Percentiles rank a stretch among this genome's conserved stretches.
Evolutionary conservation across 2,329 filamentous ascomycete species (phyloP).

Genomic region (Aspergillus chevalieri): DNA sequence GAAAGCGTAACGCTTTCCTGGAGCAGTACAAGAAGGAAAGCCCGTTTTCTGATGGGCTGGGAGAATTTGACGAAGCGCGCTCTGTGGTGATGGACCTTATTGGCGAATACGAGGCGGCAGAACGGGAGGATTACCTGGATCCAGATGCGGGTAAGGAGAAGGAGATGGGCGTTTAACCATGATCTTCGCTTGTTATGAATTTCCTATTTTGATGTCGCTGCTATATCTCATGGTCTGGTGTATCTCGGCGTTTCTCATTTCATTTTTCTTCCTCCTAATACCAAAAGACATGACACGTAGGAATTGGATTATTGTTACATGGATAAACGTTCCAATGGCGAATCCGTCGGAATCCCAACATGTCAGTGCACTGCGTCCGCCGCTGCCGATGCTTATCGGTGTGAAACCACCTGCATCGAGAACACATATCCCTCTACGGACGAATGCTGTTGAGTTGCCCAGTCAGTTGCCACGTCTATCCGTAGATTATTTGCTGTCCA

Average conservation of each 20-base stretch:
- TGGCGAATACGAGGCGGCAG: constrained; percentile 90
- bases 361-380: not conserved
- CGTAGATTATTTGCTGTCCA: too few relatives aligned
- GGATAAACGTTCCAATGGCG: not conserved
- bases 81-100: constrained; percentile 89
- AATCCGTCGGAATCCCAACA: not conserved
- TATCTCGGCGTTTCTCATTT: constrained; percentile 8
- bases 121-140: constrained; percentile 82
- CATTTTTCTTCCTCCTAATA: not conserved
- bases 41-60: constrained; percentile 82
- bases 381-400: not conserved
- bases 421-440: too few relatives aligned
- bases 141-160: constrained; percentile 54
- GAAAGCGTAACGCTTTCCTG: constrained; percentile 94
- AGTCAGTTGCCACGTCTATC: too few relatives aligned
- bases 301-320: not conserved
- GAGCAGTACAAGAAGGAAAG: constrained; percentile 95
- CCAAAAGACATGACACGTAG: not conserved
- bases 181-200: constrained; percentile 3
- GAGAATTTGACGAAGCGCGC: constrained; percentile 91
- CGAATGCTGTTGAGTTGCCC: too few relatives aligned
- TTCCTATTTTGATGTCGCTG: constrained; percentile 11
- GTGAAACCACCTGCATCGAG: too few relatives aligned
- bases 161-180: constrained; percentile 20
- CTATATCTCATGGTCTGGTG: not conserved